Percentiles rank a stretch among this genome's conserved stretches.
These are phyloP conservation scores for Trametes coccinea DNA, from an alignment of 768 basidiomycete genomes.

Conservation along the genomic window DNA sequence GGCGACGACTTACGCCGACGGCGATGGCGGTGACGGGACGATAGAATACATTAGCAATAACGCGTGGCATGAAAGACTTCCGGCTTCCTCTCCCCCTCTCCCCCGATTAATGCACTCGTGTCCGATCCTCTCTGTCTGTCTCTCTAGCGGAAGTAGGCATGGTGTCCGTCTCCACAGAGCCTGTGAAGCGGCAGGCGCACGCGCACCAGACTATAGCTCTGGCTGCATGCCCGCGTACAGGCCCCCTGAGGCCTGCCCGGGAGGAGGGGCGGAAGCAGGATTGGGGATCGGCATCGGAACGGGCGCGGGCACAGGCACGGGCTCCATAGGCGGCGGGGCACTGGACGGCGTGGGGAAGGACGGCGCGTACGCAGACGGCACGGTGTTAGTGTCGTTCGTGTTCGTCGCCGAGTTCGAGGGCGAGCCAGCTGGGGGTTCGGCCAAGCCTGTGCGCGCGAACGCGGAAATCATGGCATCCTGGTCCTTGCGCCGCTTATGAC, in stretches of 20 bases:
- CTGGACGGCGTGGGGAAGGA: constrained; percentile 2
- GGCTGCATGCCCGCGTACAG: constrained; percentile 11
- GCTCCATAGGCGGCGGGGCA: constrained; percentile 18
- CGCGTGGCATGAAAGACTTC: constrained; percentile 13
- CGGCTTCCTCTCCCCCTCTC: neutral
- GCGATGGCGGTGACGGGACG: neutral
- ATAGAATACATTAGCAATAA: constrained; percentile 27
- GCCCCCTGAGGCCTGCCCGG: neutral
- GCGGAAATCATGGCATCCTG: constrained; percentile 82
- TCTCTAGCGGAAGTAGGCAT: constrained; percentile 3
- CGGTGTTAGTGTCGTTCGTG: neutral
- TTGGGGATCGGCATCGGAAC: constrained; percentile 19
- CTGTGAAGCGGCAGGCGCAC: neutral
- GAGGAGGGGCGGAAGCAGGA: constrained; percentile 7
- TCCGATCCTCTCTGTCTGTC: neutral
- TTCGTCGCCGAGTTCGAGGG: neutral
- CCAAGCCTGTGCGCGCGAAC: constrained; percentile 58
- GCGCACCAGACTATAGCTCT: neutral
- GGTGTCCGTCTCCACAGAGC: no score
- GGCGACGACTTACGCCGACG: neutral
- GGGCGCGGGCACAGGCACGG: constrained; percentile 15
- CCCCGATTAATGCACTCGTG: neutral
- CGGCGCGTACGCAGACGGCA: constrained; percentile 11
- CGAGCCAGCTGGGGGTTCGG: constrained; percentile 17
- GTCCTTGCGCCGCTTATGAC: constrained; percentile 81